These are phyloP conservation scores for Populus tomentosa DNA, from an alignment of 441 rosid species.

Conservation along the genomic window DNA sequence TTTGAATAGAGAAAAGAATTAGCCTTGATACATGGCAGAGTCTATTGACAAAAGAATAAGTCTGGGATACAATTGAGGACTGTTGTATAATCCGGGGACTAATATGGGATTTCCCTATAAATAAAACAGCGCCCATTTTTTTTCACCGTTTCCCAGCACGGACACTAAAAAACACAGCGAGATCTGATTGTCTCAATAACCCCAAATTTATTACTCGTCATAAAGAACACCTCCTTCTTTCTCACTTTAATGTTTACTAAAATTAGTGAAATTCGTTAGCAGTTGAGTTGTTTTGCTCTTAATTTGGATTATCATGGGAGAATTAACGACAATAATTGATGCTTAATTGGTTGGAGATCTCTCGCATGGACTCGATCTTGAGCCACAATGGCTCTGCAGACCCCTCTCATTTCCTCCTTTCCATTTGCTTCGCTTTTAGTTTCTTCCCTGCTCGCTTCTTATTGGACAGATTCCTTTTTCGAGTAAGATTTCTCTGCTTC, in stretches of 20 bases:
- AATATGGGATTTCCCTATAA: not conserved
- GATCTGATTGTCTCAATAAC: not conserved
- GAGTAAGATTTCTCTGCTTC: conserved; percentile 43
- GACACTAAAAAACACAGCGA: not conserved
- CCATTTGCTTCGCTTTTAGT: conserved; percentile 55
- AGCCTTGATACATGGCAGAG: not conserved
- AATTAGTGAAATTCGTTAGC: not conserved
- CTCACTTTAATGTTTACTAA: not conserved
- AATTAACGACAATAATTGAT: not conserved
- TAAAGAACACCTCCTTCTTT: too few species aligned
- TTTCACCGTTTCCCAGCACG: not conserved
- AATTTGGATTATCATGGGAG: not conserved
- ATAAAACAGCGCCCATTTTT: not conserved
- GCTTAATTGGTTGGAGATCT: conserved; percentile 8
- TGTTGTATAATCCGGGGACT: not conserved
- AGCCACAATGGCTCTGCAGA: conserved; percentile 31
- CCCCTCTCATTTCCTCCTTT: conserved; percentile 46
- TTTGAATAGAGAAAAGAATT: not conserved
- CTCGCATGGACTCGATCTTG: conserved; percentile 46
- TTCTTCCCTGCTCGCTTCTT: conserved; percentile 56
- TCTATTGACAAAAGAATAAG: too few species aligned
- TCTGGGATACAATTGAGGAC: not conserved
- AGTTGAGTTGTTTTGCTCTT: not conserved
- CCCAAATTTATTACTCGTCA: not conserved
- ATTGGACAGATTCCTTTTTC: conserved; percentile 75